Percentiles rank a stretch among this genome's conserved stretches.
These are phyloP conservation scores for Scedosporium dehoogii DNA, from an alignment of 2,329 filamentous ascomycete species.

Conservation along the genomic window DNA sequence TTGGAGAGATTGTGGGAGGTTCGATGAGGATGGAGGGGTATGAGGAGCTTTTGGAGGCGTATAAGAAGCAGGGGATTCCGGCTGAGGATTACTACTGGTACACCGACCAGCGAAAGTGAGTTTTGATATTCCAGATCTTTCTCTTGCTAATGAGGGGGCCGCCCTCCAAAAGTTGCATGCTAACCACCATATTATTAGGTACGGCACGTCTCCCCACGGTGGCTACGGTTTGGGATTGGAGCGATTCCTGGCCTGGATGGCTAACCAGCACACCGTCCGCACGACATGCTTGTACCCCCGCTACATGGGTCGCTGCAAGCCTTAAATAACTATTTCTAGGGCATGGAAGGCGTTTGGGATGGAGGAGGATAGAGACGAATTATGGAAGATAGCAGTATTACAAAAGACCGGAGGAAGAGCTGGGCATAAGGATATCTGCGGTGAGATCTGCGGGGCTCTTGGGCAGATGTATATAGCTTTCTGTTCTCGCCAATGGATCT, in stretches of 20 bases:
- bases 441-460: not conserved
- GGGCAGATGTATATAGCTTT: not conserved
- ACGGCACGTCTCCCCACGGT: slow-evolving; percentile 84
- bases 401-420: not conserved
- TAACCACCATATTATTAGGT: slow-evolving; percentile 37
- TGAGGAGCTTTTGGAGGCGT: slow-evolving; percentile 81
- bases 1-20: slow-evolving; percentile 93
- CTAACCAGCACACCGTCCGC: slow-evolving; percentile 54
- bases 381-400: not conserved
- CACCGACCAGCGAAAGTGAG: slow-evolving; percentile 89
- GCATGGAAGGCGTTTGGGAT: not conserved
- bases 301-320: slow-evolving; percentile 74
- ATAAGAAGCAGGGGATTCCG: slow-evolving; percentile 77
- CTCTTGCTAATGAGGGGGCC: slow-evolving; percentile 3
- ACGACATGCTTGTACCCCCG: slow-evolving; percentile 67
- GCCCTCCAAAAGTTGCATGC: slow-evolving; percentile 4
- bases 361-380: not conserved
- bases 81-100: slow-evolving; percentile 95
- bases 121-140: slow-evolving; percentile 15
- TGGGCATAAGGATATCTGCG: not conserved
- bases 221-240: slow-evolving; percentile 91
- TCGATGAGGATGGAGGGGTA: slow-evolving; percentile 93
- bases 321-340: slow-evolving; percentile 30
- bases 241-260: slow-evolving; percentile 57
- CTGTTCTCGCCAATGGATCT: not conserved